Evolutionary conservation across 441 rosid genomes (phyloP).

Genomic region (Theobroma grandiflorum): DNA sequence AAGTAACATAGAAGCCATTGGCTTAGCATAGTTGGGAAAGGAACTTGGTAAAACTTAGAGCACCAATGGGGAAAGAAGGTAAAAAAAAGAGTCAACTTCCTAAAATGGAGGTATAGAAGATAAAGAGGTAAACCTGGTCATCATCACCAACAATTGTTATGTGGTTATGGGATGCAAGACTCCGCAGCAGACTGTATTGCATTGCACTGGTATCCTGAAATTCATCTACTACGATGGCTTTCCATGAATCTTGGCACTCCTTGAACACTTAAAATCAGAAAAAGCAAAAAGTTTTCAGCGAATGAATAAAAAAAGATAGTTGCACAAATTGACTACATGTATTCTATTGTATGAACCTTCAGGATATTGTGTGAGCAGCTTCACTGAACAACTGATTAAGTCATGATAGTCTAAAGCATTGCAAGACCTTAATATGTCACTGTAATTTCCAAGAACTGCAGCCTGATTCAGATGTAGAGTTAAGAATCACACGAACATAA

Average conservation of each 20-base stretch:
- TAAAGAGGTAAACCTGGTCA: slow-evolving; percentile 72
- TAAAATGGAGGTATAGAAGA: slow-evolving; percentile 6
- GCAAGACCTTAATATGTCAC: slow-evolving; percentile 73
- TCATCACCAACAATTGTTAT: slow-evolving; percentile 95
- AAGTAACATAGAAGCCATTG: slow-evolving; percentile 33
- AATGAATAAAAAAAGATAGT: slow-evolving; percentile 25
- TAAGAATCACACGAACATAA: slow-evolving; percentile 41
- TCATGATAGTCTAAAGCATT: slow-evolving; percentile 98
- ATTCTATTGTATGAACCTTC: slow-evolving; percentile 63
- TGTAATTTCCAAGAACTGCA: slow-evolving; percentile 73
- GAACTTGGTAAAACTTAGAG: slow-evolving; percentile 22
- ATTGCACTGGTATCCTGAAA: slow-evolving; percentile 97
- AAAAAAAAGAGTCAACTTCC: neutral
- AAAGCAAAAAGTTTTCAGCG: slow-evolving; percentile 30
- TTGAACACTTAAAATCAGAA: slow-evolving; percentile 60
- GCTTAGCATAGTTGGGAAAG: slow-evolving; percentile 18
- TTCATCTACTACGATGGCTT: slow-evolving; percentile 88
- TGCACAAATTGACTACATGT: slow-evolving; percentile 15
- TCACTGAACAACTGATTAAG: slow-evolving; percentile 84
- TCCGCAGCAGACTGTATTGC: slow-evolving; percentile 78
- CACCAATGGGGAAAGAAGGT: neutral
- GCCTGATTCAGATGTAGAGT: slow-evolving; percentile 66
- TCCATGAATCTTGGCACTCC: slow-evolving; percentile 83
- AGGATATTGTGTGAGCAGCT: slow-evolving; percentile 77
- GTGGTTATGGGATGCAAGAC: slow-evolving; percentile 79